phyloP scores from a whole-genome alignment of 148 eudicot species.

The Fallopia convolvulus region DNA sequence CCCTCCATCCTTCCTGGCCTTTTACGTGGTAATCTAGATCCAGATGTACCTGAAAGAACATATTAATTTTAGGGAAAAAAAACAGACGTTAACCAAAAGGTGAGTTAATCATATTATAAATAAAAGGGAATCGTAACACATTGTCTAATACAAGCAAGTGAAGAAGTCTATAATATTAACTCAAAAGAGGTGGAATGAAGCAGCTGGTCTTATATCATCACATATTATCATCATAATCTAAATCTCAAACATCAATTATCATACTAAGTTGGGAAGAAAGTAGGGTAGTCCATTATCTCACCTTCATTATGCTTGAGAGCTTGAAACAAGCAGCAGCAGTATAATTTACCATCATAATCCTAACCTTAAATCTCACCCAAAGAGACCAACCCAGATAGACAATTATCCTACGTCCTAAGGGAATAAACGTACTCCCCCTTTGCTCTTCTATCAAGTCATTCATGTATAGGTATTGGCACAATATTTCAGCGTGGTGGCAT shows the following conservation, averaged over 20 bases:
- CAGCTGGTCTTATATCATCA: background rate
- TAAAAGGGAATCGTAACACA: background rate
- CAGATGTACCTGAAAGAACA: slow-evolving; percentile 41
- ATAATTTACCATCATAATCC: background rate
- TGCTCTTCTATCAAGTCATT: background rate
- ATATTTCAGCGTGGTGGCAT: background rate
- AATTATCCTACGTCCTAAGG: background rate
- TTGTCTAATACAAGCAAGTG: background rate
- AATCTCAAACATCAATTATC: background rate
- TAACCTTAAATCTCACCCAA: background rate
- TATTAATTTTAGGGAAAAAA: background rate
- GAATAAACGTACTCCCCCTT: background rate
- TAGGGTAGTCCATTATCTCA: background rate
- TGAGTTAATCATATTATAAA: background rate
- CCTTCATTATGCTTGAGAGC: background rate
- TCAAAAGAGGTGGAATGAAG: background rate
- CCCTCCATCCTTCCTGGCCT: slow-evolving; percentile 71
- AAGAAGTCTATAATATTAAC: background rate
- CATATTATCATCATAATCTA: background rate
- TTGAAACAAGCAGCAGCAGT: background rate
- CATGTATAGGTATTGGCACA: background rate
- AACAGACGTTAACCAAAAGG: background rate
- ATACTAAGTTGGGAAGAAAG: background rate
- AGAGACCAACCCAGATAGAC: background rate
- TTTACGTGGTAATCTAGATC: slow-evolving; percentile 48